phyloP scores from a whole-genome alignment of 805 yeast species.

The Wickerhamiella hasegawae region DNA sequence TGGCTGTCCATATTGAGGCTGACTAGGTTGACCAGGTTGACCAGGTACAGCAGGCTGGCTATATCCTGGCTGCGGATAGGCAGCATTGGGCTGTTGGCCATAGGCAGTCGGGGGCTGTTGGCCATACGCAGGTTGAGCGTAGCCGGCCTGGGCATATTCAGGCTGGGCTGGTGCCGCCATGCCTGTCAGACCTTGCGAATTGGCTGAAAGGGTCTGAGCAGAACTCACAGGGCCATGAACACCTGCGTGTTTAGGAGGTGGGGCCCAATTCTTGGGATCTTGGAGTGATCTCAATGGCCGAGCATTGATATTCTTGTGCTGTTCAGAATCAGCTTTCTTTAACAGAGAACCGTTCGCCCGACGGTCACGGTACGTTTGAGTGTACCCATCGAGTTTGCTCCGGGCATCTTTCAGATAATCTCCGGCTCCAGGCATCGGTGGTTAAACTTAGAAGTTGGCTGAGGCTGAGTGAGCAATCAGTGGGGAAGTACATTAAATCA shows the following conservation, averaged over 20 bases:
- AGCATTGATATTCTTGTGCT: no score
- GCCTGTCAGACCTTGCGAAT: background rate
- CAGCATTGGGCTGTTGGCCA: no score
- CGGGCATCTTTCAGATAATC: background rate
- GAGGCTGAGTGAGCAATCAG: no score
- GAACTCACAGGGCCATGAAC: constrained; percentile 1
- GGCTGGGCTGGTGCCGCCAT: no score
- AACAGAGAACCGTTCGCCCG: no score
- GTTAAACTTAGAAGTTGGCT: no score
- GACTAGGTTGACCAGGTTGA: constrained; percentile 1
- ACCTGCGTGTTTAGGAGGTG: constrained; percentile 6
- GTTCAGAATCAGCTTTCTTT: no score
- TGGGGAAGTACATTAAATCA: no score
- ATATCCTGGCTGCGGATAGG: constrained; percentile 4
- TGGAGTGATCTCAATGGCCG: constrained; percentile 6
- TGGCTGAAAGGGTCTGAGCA: background rate
- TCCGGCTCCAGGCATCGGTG: background rate
- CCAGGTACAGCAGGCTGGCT: constrained; percentile 5
- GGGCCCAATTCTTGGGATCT: constrained; percentile 6
- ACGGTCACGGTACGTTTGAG: no score
- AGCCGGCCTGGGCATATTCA: background rate
- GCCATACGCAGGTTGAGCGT: constrained; percentile 6
- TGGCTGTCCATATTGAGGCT: constrained; percentile 3
- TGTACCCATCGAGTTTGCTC: background rate
- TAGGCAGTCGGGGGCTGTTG: constrained; percentile 5